Conservation (phyloP, 2,329 filamentous ascomycete genomes). For the Stylonectria norvegica region DNA sequence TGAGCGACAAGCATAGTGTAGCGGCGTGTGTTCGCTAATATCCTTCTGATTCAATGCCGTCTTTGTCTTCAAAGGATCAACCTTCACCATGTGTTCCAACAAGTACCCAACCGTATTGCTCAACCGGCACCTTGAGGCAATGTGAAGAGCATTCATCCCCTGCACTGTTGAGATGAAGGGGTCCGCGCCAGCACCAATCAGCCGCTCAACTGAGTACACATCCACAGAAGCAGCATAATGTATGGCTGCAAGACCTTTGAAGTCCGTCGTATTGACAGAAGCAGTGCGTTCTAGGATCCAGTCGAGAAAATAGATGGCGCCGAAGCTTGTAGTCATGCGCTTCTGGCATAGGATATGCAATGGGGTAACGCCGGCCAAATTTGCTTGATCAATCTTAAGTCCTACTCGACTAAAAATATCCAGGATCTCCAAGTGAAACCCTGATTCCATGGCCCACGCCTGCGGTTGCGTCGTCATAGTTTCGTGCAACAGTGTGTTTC, state of each 20-base stretch:
- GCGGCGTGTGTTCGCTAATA: conserved; percentile 10
- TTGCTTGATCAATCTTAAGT: conserved; percentile 7
- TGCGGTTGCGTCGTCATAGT: conserved; percentile 3
- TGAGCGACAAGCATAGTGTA: conserved; percentile 19
- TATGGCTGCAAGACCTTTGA: conserved; percentile 10
- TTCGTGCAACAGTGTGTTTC: conserved; percentile 18
- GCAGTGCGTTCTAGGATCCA: conserved; percentile 6
- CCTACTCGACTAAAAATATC: conserved; percentile 5
- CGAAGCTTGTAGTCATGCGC: no score
- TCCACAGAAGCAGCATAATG: conserved; percentile 17
- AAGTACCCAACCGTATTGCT: conserved; percentile 13
- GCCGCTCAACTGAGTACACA: conserved; percentile 4
- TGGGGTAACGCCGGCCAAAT: conserved; percentile 12
- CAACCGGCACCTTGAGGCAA: conserved; percentile 14
- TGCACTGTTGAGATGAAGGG: conserved; percentile 13
- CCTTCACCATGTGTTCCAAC: conserved; percentile 10
- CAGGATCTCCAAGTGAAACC: conserved; percentile 2
- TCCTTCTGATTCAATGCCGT: conserved; percentile 12
- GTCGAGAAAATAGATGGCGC: conserved; percentile 2
- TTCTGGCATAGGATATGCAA: conserved; percentile 13
- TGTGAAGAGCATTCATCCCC: conserved; percentile 16
- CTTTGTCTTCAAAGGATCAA: background rate
- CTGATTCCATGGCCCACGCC: no score
- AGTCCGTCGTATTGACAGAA: conserved; percentile 6
- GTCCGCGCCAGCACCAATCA: conserved; percentile 13